Conservation (phyloP, 257 asterid species). For the Solanum medicagineum region DNA sequence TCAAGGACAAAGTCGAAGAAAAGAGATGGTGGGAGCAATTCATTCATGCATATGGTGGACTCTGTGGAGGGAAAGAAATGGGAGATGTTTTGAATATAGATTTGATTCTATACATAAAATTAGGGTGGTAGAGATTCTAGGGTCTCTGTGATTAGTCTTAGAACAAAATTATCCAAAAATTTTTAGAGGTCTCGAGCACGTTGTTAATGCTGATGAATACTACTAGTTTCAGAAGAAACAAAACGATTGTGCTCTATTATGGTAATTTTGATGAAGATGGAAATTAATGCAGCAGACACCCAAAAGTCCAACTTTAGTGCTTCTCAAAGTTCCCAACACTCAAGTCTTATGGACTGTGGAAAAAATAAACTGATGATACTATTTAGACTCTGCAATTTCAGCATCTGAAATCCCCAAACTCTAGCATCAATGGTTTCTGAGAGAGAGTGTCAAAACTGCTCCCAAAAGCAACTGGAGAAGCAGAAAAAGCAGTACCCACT, state of each 20-base stretch:
- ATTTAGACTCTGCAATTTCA: not conserved
- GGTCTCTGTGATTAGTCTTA: not conserved
- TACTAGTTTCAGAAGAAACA: not conserved
- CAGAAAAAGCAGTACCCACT: not conserved
- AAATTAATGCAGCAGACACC: not conserved
- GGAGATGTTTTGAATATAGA: not conserved
- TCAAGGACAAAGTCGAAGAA: not conserved
- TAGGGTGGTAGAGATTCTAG: not conserved
- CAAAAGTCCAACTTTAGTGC: not conserved
- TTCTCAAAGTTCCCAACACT: not conserved
- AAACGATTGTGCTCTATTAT: not conserved
- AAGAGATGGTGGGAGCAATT: not conserved
- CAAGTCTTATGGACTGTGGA: not conserved
- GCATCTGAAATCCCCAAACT: not conserved
- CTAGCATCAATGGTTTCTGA: not conserved
- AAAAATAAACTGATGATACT: not conserved
- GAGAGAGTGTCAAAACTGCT: not conserved
- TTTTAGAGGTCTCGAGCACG: not conserved
- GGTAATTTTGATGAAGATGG: not conserved
- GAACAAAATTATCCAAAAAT: not conserved
- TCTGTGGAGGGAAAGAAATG: not conserved
- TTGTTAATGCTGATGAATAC: not conserved
- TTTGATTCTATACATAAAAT: not conserved
- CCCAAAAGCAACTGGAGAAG: not conserved
- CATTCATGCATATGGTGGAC: not conserved